Base-by-base conservation (phyloP, 768 basidiomycete species). In the Hygrophorus russula region DNA sequence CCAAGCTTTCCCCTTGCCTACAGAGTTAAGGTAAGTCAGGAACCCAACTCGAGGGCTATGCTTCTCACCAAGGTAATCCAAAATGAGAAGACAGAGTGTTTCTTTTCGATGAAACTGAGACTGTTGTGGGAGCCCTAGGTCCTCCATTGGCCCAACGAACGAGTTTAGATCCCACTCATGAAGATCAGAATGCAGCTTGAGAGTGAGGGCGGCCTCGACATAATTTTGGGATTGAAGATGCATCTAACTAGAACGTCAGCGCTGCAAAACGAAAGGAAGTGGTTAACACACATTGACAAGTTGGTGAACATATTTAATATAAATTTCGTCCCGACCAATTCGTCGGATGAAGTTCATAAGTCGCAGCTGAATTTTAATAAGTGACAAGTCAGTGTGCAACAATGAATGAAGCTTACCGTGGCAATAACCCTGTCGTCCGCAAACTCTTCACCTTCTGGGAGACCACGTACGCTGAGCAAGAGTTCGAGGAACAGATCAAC, bases 1-100 rank as follows among this genome's bases (percentile, higher is more conserved):
- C 77, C 90, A 98, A n/a, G 94, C 93, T 55, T 94, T 92, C 8
- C 93, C 94, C 61, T 92, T 88, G 39, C 89, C 90, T 92, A 47
- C 17, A 42, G 20, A 0, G 28, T 18, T 33, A 34, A 33, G 12
- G 38, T 37, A 17, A 28, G 19, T 24, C n/a, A 36, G 39, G 49
- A 37, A 52, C 34, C 41, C 44, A 28, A 43, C 9, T 14, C 38
- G 44, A 3, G 14, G 29, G 15, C 19, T 40, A 43, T 13, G 40
- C 15, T 35, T 37, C n/a, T 44, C 45, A 88, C 90, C 88, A 15
- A 97, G 75, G 53, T 92, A 91, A 57, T 96, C 91, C n/a, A 98
- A 74, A 45, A 93, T 92, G 44, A 93, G 67, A 34, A 96, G 70
- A 51, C 84, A 90, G 2, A 98, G 67, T 0, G 90, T 90, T 62